Evolutionary conservation across 2,329 filamentous ascomycete genomes (phyloP).

Genomic region (Aspergillus fumigatus): DNA sequence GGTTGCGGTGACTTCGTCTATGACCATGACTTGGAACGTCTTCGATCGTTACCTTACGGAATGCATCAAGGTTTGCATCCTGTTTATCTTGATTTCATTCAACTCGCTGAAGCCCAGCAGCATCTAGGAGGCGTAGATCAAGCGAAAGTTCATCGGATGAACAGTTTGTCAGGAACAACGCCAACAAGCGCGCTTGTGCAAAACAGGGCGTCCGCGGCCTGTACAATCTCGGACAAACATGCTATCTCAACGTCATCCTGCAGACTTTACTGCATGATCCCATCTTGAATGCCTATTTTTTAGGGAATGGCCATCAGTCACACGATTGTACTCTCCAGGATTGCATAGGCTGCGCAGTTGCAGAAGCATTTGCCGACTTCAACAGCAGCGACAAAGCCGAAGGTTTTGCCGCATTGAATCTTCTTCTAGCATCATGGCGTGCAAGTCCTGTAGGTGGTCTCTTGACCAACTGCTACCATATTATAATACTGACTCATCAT

Average conservation of each 20-base stretch:
- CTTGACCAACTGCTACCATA: not conserved
- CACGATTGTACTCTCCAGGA: constrained; percentile 61
- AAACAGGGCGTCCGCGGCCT: constrained; percentile 86
- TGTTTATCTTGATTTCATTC: not conserved
- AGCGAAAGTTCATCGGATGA: constrained; percentile 58
- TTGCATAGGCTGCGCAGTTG: constrained; percentile 58
- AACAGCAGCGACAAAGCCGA: constrained; percentile 65
- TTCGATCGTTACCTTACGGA: constrained; percentile 22
- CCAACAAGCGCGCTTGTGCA: constrained; percentile 72
- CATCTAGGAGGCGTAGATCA: constrained; percentile 32
- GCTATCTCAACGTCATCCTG: constrained; percentile 94
- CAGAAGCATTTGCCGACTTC: constrained; percentile 61
- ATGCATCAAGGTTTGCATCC: constrained; percentile 16
- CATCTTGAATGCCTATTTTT: constrained; percentile 83
- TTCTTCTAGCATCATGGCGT: constrained; percentile 86
- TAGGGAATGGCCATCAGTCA: constrained; percentile 81
- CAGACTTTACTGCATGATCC: constrained; percentile 94
- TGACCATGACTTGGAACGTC: constrained; percentile 36
- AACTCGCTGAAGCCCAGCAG: constrained; percentile 13
- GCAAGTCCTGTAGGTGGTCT: constrained; percentile 62
- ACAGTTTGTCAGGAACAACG: constrained; percentile 72
- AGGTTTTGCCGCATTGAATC: constrained; percentile 83
- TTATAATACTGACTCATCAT: not conserved
- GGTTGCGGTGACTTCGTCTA: constrained; percentile 40
- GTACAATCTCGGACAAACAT: constrained; percentile 97